Evolutionary conservation across 202 grass and related monocot species (phyloP).

Genomic region (Thinopyrum obtusiflorum): DNA sequence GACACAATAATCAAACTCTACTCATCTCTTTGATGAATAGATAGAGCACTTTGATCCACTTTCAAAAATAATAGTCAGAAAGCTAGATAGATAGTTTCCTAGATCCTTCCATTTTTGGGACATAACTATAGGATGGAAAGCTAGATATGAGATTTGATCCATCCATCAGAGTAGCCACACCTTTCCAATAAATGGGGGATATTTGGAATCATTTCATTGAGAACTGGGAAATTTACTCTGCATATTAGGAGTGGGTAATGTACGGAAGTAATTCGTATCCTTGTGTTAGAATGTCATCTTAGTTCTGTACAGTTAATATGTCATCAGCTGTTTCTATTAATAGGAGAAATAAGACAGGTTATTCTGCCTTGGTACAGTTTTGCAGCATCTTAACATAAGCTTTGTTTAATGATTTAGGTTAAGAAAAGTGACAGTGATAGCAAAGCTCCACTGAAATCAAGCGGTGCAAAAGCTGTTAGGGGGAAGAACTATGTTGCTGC

Average conservation of each 20-base stretch:
- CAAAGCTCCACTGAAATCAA: constrained; percentile 17
- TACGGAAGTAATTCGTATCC: not conserved
- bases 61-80: not conserved
- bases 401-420: constrained; percentile 8
- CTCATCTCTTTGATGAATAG: not conserved
- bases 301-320: not conserved
- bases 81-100: not conserved
- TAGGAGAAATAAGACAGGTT: not conserved
- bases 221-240: not conserved
- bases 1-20: not conserved
- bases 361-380: not conserved
- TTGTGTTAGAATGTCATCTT: not conserved
- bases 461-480: constrained; percentile 14
- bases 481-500: constrained; percentile 11
- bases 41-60: not conserved
- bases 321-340: not conserved
- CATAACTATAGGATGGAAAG: not conserved
- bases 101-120: not conserved
- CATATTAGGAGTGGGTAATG: not conserved
- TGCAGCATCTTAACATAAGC: not conserved
- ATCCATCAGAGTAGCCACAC: not conserved
- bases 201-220: not conserved
- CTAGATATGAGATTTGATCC: not conserved
- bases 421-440: not conserved
- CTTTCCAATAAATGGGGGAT: not conserved